These are phyloP conservation scores for Pseudotsuga menziesii DNA, from an alignment of 75 land plant species.

Conservation along the genomic window DNA sequence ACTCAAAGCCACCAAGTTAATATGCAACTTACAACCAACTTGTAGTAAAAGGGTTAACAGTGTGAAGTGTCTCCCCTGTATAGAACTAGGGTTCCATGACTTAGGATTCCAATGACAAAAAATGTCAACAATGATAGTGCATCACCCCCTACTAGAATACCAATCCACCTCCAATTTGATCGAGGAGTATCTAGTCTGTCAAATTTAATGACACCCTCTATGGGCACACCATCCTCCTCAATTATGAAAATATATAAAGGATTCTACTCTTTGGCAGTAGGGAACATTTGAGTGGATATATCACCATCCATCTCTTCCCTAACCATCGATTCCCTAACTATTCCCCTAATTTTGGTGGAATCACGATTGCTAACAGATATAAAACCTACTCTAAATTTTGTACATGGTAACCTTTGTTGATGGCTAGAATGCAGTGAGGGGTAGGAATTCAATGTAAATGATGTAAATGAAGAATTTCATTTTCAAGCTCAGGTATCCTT, in stretches of 20 bases:
- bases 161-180: slow-evolving; percentile 34
- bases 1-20: slow-evolving; percentile 84
- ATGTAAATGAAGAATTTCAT: too few species aligned
- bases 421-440: too few species aligned
- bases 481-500: too few species aligned
- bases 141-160: slow-evolving; percentile 73
- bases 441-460: too few species aligned
- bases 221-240: slow-evolving; percentile 36
- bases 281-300: too few species aligned
- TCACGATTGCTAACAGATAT: too few species aligned
- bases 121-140: slow-evolving; percentile 59
- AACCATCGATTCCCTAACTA: too few species aligned
- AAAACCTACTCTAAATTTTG: too few species aligned
- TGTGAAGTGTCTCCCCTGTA: slow-evolving; percentile 52
- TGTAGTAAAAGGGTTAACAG: slow-evolving; percentile 78
- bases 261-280: too few species aligned
- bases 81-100: slow-evolving; percentile 69
- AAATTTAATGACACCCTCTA: slow-evolving; percentile 57
- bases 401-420: too few species aligned
- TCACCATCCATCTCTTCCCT: too few species aligned
- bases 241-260: slow-evolving; percentile 21
- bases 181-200: slow-evolving; percentile 17
- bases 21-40: slow-evolving; percentile 93
- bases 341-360: too few species aligned
- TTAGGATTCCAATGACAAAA: slow-evolving; percentile 69